These are phyloP conservation scores for Saccharomyces hybrid DNA, from an alignment of 1,139 yeast species.

Conservation along the genomic window DNA sequence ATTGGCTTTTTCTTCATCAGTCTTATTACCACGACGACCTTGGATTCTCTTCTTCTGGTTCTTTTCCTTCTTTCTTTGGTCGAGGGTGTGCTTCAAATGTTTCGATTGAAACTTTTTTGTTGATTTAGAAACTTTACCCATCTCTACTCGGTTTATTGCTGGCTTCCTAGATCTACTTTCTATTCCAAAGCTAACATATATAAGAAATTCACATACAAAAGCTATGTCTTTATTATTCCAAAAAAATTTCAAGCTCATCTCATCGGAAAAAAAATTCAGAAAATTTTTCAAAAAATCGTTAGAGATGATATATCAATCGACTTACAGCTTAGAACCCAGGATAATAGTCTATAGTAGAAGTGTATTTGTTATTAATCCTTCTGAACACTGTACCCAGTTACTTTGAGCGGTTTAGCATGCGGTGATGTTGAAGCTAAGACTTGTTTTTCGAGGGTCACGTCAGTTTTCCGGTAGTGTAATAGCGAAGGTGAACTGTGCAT, in stretches of 20 bases:
- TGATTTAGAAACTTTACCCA: conserved; percentile 58
- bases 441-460: conserved; percentile 1
- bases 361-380: neutral
- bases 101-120: conserved; percentile 94
- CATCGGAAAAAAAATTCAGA: conserved; percentile 6
- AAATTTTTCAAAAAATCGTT: conserved; percentile 9
- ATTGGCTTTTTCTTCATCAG: conserved; percentile 28
- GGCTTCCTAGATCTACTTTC: neutral
- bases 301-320: neutral
- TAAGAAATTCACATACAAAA: no score
- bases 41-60: conserved; percentile 58
- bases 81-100: conserved; percentile 79
- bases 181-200: no score
- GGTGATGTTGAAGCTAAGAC: neutral
- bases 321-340: no score
- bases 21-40: conserved; percentile 41
- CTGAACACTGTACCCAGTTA: neutral
- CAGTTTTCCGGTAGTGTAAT: conserved; percentile 4
- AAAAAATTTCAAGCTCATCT: conserved; percentile 6
- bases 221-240: no score
- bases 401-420: neutral
- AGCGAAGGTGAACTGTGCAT: conserved; percentile 21
- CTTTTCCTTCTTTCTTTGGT: conserved; percentile 77
- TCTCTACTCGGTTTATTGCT: conserved; percentile 12
- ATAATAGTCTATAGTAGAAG: neutral